A percentile compares a stretch with the other conserved stretches of the same genome.
These are phyloP conservation scores for Leccinum rimulosum DNA, from an alignment of 768 basidiomycete species.

Conservation along the genomic window DNA sequence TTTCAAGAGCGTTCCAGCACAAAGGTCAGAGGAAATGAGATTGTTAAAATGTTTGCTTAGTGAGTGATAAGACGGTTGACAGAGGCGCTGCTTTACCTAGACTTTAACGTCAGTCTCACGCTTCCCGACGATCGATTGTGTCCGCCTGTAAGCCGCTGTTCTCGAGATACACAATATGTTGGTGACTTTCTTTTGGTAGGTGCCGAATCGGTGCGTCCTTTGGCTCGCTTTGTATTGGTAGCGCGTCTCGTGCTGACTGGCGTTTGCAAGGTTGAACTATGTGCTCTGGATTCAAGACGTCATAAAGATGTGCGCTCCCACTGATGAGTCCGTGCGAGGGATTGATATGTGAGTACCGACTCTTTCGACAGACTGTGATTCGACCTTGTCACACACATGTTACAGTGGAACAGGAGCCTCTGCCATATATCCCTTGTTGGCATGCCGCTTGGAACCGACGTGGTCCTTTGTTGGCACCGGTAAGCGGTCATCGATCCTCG, in stretches of 20 bases:
- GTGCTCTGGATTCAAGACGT: constrained; percentile 83
- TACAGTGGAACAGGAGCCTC: constrained; percentile 83
- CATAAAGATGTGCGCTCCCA: constrained; percentile 30
- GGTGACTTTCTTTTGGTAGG: constrained; percentile 36
- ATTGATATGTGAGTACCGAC: constrained; percentile 65
- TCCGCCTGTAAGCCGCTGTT: constrained; percentile 64
- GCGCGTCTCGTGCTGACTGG: neutral
- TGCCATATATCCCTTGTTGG: constrained; percentile 83
- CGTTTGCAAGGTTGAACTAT: constrained; percentile 69
- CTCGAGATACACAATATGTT: neutral
- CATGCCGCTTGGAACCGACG: constrained; percentile 46
- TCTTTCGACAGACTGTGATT: neutral
- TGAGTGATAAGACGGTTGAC: constrained; percentile 64
- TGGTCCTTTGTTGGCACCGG: constrained; percentile 75
- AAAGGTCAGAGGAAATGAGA: constrained; percentile 47
- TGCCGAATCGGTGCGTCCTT: constrained; percentile 63
- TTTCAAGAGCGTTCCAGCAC: constrained; percentile 69
- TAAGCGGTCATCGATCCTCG: constrained; percentile 19
- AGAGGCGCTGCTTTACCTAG: constrained; percentile 68
- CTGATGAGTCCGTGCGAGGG: constrained; percentile 39
- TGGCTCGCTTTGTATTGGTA: neutral
- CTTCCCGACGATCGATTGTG: constrained; percentile 72
- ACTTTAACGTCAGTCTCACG: constrained; percentile 62
- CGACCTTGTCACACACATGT: neutral
- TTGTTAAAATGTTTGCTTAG: constrained; percentile 2